Conservation (phyloP, 2,329 filamentous ascomycete species). For the Xylariaceae sp. region DNA sequence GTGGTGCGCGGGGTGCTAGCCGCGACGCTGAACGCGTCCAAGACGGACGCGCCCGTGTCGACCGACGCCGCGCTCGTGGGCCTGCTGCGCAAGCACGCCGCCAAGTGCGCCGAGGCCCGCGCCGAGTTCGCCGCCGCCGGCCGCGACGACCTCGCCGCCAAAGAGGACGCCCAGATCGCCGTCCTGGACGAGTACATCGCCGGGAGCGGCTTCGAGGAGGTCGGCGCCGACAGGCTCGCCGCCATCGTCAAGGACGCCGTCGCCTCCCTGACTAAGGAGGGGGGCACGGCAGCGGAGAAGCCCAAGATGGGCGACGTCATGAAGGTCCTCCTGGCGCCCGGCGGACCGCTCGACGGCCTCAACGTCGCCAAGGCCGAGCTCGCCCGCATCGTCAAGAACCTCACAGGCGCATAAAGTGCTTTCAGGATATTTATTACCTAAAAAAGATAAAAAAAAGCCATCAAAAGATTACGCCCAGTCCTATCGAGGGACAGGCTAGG, state of each 20-base stretch:
- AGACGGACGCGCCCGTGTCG: slow-evolving; percentile 62
- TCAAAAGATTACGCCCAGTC: no score
- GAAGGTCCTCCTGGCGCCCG: slow-evolving; percentile 51
- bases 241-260: slow-evolving; percentile 47
- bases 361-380: slow-evolving; percentile 59
- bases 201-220: slow-evolving; percentile 51
- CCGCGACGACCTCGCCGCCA: slow-evolving; percentile 62
- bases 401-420: slow-evolving; percentile 2
- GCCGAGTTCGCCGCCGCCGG: slow-evolving; percentile 59
- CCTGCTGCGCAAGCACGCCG: slow-evolving; percentile 60
- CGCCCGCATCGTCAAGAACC: slow-evolving; percentile 55
- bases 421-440: no score
- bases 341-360: slow-evolving; percentile 54
- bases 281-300: slow-evolving; percentile 44
- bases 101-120: slow-evolving; percentile 52
- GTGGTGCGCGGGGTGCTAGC: slow-evolving; percentile 65
- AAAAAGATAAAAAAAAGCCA: no score
- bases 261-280: slow-evolving; percentile 26
- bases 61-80: slow-evolving; percentile 65
- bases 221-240: slow-evolving; percentile 55
- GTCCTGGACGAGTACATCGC: slow-evolving; percentile 62
- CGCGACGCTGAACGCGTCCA: slow-evolving; percentile 68
- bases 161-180: slow-evolving; percentile 60
- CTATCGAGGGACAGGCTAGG: no score
- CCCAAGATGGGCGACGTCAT: slow-evolving; percentile 54